Evolutionary conservation across 768 basidiomycete species (phyloP).

Genomic region (Amanita rubescens): DNA sequence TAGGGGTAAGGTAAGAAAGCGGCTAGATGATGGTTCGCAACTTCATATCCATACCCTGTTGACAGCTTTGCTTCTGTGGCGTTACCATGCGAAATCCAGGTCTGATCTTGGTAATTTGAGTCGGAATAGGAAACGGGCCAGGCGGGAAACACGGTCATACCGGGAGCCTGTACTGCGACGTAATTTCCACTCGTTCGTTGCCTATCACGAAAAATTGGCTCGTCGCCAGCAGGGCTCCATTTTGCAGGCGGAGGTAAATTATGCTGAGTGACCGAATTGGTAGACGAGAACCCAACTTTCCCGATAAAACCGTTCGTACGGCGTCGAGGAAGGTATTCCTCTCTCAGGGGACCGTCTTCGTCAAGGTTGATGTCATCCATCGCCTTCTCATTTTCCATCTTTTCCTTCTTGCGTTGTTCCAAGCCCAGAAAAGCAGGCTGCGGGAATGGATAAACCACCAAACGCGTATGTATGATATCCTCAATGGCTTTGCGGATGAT

Average conservation of each 20-base stretch:
- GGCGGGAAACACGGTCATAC: constrained; percentile 27
- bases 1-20: constrained; percentile 32
- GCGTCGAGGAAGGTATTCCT: constrained; percentile 73
- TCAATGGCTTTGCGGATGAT: constrained; percentile 66
- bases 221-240: constrained; percentile 79
- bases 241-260: constrained; percentile 66
- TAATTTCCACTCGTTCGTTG: constrained; percentile 51
- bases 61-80: constrained; percentile 32
- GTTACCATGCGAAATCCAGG: constrained; percentile 29
- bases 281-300: constrained; percentile 10
- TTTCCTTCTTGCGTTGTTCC: constrained; percentile 55
- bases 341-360: constrained; percentile 74
- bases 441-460: constrained; percentile 28
- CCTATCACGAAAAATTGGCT: constrained; percentile 54
- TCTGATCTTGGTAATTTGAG: constrained; percentile 25
- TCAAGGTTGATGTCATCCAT: constrained; percentile 72
- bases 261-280: constrained; percentile 10
- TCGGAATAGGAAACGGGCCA: constrained; percentile 30
- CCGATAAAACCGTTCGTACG: constrained; percentile 32
- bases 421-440: constrained; percentile 69
- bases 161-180: constrained; percentile 52
- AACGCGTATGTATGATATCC: constrained; percentile 52
- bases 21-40: constrained; percentile 25
- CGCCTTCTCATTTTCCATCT: constrained; percentile 35
- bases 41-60: constrained; percentile 31